These are phyloP conservation scores for Tritrichomonas foetus DNA, from an alignment of 208 protist genomes.

Conservation along the genomic window DNA sequence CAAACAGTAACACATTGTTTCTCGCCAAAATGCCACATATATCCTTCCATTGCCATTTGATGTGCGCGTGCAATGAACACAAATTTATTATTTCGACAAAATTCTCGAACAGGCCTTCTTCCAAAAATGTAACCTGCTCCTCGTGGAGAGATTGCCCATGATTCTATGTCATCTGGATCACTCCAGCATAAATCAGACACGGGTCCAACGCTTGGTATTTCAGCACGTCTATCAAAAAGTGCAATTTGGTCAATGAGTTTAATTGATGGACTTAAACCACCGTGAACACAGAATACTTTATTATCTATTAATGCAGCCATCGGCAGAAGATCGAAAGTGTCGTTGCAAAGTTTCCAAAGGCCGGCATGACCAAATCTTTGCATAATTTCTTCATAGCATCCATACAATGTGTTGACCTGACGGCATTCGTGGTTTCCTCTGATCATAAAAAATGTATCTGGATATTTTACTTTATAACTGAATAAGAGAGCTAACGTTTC, in stretches of 20 bases:
- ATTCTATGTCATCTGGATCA: slow-evolving; percentile 85
- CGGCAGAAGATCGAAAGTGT: slow-evolving; percentile 75
- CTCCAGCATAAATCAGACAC: slow-evolving; percentile 84
- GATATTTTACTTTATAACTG: slow-evolving; percentile 73
- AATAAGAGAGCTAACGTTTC: slow-evolving; percentile 80
- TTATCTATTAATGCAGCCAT: slow-evolving; percentile 64
- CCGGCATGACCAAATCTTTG: slow-evolving; percentile 75
- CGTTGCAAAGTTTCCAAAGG: slow-evolving; percentile 72
- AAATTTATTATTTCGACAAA: slow-evolving; percentile 82
- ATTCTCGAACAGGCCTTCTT: slow-evolving; percentile 64
- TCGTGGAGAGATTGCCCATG: slow-evolving; percentile 88
- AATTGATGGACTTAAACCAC: slow-evolving; percentile 69
- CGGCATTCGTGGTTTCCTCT: slow-evolving; percentile 83
- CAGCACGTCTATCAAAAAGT: slow-evolving; percentile 66
- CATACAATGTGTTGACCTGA: slow-evolving; percentile 82
- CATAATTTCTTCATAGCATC: slow-evolving; percentile 77
- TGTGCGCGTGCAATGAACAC: slow-evolving; percentile 72
- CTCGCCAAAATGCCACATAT: slow-evolving; percentile 63
- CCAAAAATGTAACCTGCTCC: slow-evolving; percentile 99
- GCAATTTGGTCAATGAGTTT: slow-evolving; percentile 74
- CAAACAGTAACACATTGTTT: slow-evolving; percentile 66
- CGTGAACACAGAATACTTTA: slow-evolving; percentile 72
- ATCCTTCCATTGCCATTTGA: slow-evolving; percentile 66
- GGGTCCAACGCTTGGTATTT: neutral
- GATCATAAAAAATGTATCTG: slow-evolving; percentile 72